A percentile compares a stretch with the other conserved stretches of the same genome.
phyloP scores from a whole-genome alignment of 371 early-diverging fungal genomes.

The Vittaforma corneae region DNA sequence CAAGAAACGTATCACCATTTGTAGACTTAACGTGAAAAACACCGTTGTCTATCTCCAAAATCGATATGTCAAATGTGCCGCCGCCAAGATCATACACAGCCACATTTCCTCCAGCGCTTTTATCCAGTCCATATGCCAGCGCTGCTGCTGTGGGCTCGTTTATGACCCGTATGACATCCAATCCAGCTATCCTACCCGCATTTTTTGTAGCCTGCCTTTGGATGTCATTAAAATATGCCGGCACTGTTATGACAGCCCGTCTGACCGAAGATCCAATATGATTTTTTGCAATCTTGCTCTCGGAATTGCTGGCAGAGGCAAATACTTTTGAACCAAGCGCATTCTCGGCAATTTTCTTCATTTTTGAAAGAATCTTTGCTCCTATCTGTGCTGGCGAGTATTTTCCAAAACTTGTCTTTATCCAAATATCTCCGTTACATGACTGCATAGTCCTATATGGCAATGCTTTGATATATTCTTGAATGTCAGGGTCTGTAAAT shows the following conservation, averaged over 20 bases:
- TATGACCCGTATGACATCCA: constrained; percentile 87
- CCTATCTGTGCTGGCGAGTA: constrained; percentile 88
- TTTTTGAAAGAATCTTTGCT: constrained; percentile 76
- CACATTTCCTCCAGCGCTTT: constrained; percentile 77
- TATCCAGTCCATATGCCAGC: constrained; percentile 88
- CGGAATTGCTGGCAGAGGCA: background rate
- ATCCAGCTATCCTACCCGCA: constrained; percentile 83
- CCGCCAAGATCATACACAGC: constrained; percentile 99
- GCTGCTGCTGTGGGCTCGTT: constrained; percentile 99
- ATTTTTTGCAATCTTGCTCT: background rate
- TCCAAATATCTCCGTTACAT: constrained; percentile 89
- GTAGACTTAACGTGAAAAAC: constrained; percentile 78
- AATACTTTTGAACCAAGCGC: constrained; percentile 64
- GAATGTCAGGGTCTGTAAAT: constrained; percentile 71
- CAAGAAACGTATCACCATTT: constrained; percentile 75
- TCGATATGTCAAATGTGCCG: constrained; percentile 97
- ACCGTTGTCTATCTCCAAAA: constrained; percentile 86
- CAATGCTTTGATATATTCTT: constrained; percentile 72
- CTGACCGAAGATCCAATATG: constrained; percentile 60
- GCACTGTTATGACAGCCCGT: constrained; percentile 84
- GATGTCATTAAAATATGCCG: constrained; percentile 82
- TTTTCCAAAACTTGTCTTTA: constrained; percentile 74
- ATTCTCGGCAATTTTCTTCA: constrained; percentile 83
- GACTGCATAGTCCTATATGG: constrained; percentile 78
- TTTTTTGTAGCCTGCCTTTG: constrained; percentile 97